Conservation (phyloP, 768 basidiomycete genomes). For the Psilocybe cubensis region DNA sequence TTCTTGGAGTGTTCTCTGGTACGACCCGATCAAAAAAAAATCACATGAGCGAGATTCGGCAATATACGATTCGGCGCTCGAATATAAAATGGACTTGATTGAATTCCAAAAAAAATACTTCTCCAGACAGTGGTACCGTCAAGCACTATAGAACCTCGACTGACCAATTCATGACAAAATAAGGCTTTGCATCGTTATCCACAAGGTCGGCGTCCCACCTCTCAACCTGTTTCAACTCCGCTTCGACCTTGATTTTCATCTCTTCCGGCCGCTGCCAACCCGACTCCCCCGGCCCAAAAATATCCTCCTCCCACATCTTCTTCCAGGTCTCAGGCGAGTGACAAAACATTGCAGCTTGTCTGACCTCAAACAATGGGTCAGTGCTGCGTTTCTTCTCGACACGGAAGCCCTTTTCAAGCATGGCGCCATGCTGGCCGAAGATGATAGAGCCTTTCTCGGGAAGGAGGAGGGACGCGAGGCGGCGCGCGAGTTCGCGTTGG, state of each 20-base stretch:
- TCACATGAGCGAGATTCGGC: too few relatives aligned
- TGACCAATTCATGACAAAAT: constrained; percentile 19
- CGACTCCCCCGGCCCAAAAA: constrained; percentile 36
- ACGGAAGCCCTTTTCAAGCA: constrained; percentile 32
- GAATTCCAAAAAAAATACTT: too few relatives aligned
- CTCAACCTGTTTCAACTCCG: constrained; percentile 7
- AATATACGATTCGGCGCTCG: too few relatives aligned
- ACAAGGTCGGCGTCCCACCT: background rate
- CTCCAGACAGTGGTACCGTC: too few relatives aligned
- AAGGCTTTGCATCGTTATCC: background rate
- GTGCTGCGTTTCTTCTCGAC: too few relatives aligned
- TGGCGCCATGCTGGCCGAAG: constrained; percentile 41
- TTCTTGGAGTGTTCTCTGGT: too few relatives aligned
- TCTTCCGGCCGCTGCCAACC: too few relatives aligned
- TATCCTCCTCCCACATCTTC: constrained; percentile 35
- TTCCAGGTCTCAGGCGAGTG: constrained; percentile 41
- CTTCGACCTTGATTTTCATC: constrained; percentile 18
- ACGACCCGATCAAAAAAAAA: too few relatives aligned
- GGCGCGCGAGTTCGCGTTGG: constrained; percentile 32
- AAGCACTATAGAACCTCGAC: constrained; percentile 7
- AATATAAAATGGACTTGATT: too few relatives aligned
- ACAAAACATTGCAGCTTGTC: constrained; percentile 34
- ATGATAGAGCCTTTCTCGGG: constrained; percentile 37
- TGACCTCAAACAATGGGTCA: too few relatives aligned
- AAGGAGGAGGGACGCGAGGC: constrained; percentile 34